Percentiles rank a stretch among this genome's conserved stretches.
Evolutionary conservation across 768 basidiomycete species (phyloP).

Genomic region (Sarcodon aspratus): DNA sequence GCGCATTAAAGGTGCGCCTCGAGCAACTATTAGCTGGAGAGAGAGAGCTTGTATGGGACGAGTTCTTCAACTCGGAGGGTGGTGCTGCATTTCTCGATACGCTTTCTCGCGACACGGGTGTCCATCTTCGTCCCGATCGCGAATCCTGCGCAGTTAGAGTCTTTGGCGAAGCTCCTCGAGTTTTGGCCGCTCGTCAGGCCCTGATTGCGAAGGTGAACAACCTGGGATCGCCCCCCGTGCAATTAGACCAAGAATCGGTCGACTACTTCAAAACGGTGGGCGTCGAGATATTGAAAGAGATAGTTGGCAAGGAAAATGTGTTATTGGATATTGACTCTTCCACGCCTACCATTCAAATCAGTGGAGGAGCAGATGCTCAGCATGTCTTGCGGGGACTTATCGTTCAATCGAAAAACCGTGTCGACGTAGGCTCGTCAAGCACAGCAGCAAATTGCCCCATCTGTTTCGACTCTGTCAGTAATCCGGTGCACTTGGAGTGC

Average conservation of each 20-base stretch:
- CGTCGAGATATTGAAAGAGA: background rate
- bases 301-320: background rate
- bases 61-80: background rate
- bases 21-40: conserved; percentile 43
- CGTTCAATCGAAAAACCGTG: background rate
- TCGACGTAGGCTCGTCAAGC: conserved; percentile 3
- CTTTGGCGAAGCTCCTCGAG: background rate
- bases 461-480: conserved; percentile 33
- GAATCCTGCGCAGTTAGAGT: background rate
- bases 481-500: conserved; percentile 32
- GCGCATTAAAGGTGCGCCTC: conserved; percentile 47
- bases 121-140: background rate
- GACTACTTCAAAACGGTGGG: background rate
- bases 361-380: background rate
- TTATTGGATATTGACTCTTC: background rate
- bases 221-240: background rate
- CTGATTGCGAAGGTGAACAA: background rate
- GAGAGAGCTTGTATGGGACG: conserved; percentile 32
- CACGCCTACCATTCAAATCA: background rate
- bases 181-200: background rate
- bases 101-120: background rate
- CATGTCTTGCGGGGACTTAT: background rate
- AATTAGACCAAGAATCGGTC: background rate
- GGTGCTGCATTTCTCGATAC: background rate
- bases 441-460: conserved; percentile 32